phyloP scores from a whole-genome alignment of 192 early-diverging fungal species.

The Mortierella claussenii region DNA sequence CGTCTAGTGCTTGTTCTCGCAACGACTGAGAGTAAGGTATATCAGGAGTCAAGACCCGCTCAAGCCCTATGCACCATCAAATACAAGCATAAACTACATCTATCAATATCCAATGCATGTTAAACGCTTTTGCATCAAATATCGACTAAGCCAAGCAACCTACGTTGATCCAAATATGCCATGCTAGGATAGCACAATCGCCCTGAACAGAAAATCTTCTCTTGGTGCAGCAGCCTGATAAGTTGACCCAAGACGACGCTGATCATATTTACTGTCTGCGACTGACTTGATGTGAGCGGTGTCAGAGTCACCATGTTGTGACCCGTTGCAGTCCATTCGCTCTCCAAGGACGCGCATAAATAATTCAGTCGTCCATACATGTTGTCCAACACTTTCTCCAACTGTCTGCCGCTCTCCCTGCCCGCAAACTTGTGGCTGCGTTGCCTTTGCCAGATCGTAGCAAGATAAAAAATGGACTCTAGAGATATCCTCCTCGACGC shows the following conservation, averaged over 20 bases:
- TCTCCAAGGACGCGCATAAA: conserved; percentile 1
- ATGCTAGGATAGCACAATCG: neutral
- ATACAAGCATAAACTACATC: neutral
- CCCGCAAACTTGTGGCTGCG: neutral
- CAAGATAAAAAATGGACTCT: conserved; percentile 30
- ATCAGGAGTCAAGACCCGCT: conserved; percentile 8
- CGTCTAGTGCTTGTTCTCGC: conserved; percentile 8
- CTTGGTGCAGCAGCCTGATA: conserved; percentile 17
- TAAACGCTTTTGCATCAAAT: neutral
- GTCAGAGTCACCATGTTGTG: neutral
- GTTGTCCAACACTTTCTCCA: conserved; percentile 21
- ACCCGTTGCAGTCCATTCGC: conserved; percentile 1
- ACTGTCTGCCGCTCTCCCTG: neutral
- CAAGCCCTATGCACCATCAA: conserved; percentile 18
- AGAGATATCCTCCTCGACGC: conserved; percentile 15
- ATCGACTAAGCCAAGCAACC: neutral
- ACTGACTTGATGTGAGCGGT: neutral
- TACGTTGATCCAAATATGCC: conserved; percentile 32
- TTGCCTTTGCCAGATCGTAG: conserved; percentile 23
- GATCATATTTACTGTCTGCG: conserved; percentile 4
- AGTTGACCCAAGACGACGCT: conserved; percentile 12
- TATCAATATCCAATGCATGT: too few species aligned
- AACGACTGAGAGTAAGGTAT: conserved; percentile 6
- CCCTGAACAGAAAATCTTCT: neutral
- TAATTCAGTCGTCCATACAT: conserved; percentile 11